phyloP scores from a whole-genome alignment of 192 early-diverging fungal genomes.

The Paraglomus brasilianum region DNA sequence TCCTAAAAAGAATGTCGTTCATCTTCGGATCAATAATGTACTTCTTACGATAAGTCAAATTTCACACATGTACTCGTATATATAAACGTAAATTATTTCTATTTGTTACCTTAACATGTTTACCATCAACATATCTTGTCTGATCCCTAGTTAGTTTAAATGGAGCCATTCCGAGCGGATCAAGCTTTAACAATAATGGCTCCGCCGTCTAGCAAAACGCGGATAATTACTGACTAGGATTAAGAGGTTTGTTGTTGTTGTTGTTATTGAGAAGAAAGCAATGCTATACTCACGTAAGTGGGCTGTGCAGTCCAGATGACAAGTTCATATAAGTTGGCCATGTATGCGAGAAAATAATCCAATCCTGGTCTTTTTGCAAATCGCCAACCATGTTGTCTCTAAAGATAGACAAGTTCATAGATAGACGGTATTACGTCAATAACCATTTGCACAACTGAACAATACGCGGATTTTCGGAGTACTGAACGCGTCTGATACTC shows the following conservation, averaged over 20 bases:
- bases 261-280: constrained; percentile 26
- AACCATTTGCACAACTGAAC: constrained; percentile 4
- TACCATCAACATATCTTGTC: constrained; percentile 81
- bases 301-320: constrained; percentile 93
- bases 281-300: constrained; percentile 60
- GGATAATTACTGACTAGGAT: constrained; percentile 3
- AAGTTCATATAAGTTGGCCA: constrained; percentile 91
- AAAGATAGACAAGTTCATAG: constrained; percentile 6
- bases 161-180: constrained; percentile 83
- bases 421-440: constrained; percentile 10
- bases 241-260: constrained; percentile 23
- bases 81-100: neutral
- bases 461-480: neutral
- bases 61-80: neutral
- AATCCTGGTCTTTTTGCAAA: constrained; percentile 94
- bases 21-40: neutral
- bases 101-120: constrained; percentile 69
- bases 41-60: too few relatives aligned
- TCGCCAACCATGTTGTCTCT: constrained; percentile 96
- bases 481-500: constrained; percentile 30
- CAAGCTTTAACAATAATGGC: constrained; percentile 84
- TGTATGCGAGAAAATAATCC: constrained; percentile 91
- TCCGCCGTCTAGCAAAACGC: constrained; percentile 62
- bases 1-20: constrained; percentile 52
- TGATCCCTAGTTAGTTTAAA: constrained; percentile 92